Percentiles rank a stretch among this genome's conserved stretches.
Evolutionary conservation across 2,329 filamentous ascomycete species (phyloP).

Genomic region (Penicillium hesseltinei): DNA sequence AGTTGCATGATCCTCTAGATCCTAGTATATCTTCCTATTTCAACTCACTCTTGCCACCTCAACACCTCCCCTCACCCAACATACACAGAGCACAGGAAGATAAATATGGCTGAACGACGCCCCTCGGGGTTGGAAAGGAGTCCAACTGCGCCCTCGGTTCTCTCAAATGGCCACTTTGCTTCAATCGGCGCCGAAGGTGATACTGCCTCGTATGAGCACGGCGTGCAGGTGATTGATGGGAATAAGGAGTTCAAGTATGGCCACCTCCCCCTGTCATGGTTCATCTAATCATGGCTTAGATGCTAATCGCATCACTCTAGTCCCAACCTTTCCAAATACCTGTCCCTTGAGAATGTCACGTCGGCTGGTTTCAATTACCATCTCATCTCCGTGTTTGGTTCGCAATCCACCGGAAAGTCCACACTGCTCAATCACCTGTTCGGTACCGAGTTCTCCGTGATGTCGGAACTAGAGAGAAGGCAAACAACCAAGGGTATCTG

Average conservation of each 20-base stretch:
- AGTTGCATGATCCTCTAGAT: conserved; percentile 16
- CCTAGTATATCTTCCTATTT: conserved; percentile 11
- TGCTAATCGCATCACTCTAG: conserved; percentile 46
- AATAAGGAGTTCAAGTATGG: conserved; percentile 94
- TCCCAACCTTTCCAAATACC: conserved; percentile 74
- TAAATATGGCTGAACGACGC: conserved; percentile 25
- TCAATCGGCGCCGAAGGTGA: conserved; percentile 40
- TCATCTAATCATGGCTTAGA: not conserved
- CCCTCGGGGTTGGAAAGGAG: conserved; percentile 28
- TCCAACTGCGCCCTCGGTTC: conserved; percentile 36
- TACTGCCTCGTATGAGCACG: conserved; percentile 69
- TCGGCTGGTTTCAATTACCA: conserved; percentile 98
- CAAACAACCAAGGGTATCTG: conserved; percentile 99
- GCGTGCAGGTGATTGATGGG: conserved; percentile 94
- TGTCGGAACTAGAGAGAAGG: conserved; percentile 89
- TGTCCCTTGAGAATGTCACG: conserved; percentile 74
- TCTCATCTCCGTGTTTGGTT: conserved; percentile 97
- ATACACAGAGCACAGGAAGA: conserved; percentile 9
- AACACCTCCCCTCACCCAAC: conserved; percentile 1
- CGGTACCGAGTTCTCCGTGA: conserved; percentile 93
- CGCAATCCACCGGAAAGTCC: conserved; percentile 97
- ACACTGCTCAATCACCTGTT: conserved; percentile 95
- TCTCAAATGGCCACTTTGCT: conserved; percentile 50
- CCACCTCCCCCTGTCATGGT: not conserved
- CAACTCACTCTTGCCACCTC: conserved; percentile 11